Base-by-base conservation (phyloP, 2,329 filamentous ascomycete genomes). In the Aspergillus pseudoglaucus region DNA sequence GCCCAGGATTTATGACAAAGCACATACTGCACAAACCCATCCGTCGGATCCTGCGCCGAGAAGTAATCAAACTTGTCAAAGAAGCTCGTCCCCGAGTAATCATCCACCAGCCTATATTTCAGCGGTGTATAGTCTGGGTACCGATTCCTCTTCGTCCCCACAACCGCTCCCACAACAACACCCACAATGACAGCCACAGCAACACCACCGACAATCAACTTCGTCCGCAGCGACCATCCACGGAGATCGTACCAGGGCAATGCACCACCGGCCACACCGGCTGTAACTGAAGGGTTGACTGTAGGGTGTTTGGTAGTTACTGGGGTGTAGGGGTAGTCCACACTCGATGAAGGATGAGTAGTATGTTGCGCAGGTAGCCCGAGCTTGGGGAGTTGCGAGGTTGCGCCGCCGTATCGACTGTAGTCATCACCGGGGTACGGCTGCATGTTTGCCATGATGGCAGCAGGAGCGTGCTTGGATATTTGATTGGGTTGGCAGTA, bases 221-320 rank as follows among this genome's bases (percentile, higher is more conserved):
- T 83, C 9, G 67, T 70, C 49, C 72, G 75, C 59, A 75, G 75
- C 37, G 73, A 66, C 81, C 81, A 84, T 42, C 70, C 70, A 44
- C 69, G 69, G 0, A 75, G 73, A 51, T 81, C 70, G 62, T 74
- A 80, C 69, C 59, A 63, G 50, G 55, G 58, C 10, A 18, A 18
- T 9, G n/a, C 33, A n/a, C 14, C 39, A 4, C 39, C 20, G 33
- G 50, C 15, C 39, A 50, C 40, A 10, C 47, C 46, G 3, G 43
- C 37, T 39, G 37, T 18, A 9, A n/a, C 2, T n/a, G 33, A 4
- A 17, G 33, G 25, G 5, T 9, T 12, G 25, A 30, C 12, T 30
- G 25, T 30, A 30, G 25, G 25, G 25, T 30, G 25, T 30, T 10
- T 30, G 25, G 25, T 4, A 10, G 5, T 30, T 9, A 30, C 25